Base-by-base conservation (phyloP, 2,329 filamentous ascomycete genomes). In the Neonectria hederae region DNA sequence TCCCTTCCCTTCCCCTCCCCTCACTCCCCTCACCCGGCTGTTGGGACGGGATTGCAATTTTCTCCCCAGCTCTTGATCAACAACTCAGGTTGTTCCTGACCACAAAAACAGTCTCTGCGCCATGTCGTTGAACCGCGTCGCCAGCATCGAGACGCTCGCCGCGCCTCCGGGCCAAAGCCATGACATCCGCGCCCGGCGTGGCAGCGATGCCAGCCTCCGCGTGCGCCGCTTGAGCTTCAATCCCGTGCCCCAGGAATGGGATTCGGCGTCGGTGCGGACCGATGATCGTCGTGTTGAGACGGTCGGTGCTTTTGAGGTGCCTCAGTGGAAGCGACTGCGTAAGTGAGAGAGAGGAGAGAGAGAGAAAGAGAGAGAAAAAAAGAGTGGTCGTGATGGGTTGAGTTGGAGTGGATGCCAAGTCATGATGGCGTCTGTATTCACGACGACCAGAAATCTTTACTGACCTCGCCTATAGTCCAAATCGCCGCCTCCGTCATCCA, bases 71-170 rank as follows among this genome's bases (percentile, higher is more conserved):
- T 32, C 24, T 48, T 19, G 30, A 38, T 26, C 21, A 13, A 10
- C 49, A 22, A 35, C 5, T 32, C n/a, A 7, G 4, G 22, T 21
- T 10, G 7, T 42, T 21, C n/a, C n/a, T 11, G 17, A 17, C 19
- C 7, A 19, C 17, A n/a, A 7, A 40, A 4, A 40, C 17, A 40
- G 8, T 2, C 7, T 3, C 26, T 17, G n/a, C 54, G 48, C 32
- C 67, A 87, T 87, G 84, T 86, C 84, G 69, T 74, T 87, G 60
- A 82, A 85, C 67, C 83, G 85, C 22, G 80, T 87, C 30, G 79
- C 79, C 21, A 86, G 84, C 53, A 79, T 87, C 65, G 85, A 87
- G 76, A 85, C 84, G 22, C 83, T 87, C 38, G 66, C 71, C 22
- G 65, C 65, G 40, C 70, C 62, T 32, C 63, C 59, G 9, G 58